Conservation (phyloP, 495 filamentous ascomycete genomes). For the Aspergillus egyptiacus region DNA sequence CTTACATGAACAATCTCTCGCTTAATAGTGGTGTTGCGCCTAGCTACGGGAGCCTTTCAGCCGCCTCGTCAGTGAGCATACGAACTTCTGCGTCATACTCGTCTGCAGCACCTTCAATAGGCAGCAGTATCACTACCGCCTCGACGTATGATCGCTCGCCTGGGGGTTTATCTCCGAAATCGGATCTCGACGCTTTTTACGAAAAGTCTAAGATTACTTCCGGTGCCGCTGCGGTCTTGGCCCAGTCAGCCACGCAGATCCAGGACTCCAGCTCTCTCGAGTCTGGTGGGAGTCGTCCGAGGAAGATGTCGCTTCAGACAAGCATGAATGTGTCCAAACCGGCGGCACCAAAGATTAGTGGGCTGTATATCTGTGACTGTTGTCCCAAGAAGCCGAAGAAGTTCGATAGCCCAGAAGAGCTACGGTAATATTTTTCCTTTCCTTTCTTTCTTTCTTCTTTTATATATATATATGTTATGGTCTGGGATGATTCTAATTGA, state of each 20-base stretch:
- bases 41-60: slow-evolving; percentile 65
- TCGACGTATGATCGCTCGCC: slow-evolving; percentile 71
- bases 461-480: neutral
- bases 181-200: slow-evolving; percentile 44
- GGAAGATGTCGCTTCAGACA: slow-evolving; percentile 41
- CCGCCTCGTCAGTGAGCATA: slow-evolving; percentile 61
- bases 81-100: slow-evolving; percentile 67
- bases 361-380: slow-evolving; percentile 82
- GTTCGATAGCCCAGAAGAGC: slow-evolving; percentile 79
- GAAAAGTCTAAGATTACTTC: slow-evolving; percentile 49
- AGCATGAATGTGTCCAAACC: slow-evolving; percentile 28
- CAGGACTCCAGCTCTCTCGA: slow-evolving; percentile 23
- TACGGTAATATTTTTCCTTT: slow-evolving; percentile 77
- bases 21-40: slow-evolving; percentile 51
- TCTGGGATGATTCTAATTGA: neutral
- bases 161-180: slow-evolving; percentile 61
- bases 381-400: slow-evolving; percentile 99
- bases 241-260: slow-evolving; percentile 16
- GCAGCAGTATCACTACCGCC: slow-evolving; percentile 68
- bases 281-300: slow-evolving; percentile 24
- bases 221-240: slow-evolving; percentile 49
- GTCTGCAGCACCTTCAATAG: slow-evolving; percentile 59
- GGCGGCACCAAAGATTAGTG: slow-evolving; percentile 31
- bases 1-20: slow-evolving; percentile 52
- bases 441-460: too few relatives aligned